Evolutionary conservation across 2,329 filamentous ascomycete genomes (phyloP), one percentile per base, ranked within the genome.

Genomic region (Venturia nashicola): DNA sequence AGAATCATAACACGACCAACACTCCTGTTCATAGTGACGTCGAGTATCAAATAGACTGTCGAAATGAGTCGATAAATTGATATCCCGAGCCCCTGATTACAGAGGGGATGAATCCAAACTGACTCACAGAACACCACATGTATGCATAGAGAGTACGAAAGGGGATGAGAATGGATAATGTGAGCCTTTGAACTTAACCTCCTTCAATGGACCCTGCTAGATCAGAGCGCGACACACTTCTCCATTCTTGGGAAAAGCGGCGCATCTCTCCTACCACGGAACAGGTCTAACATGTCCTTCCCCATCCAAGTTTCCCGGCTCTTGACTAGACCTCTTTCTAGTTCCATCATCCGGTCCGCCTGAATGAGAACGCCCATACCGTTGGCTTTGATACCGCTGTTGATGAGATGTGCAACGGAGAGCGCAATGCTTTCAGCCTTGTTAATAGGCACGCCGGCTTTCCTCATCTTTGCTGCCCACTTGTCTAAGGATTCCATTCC

Each of bases 261-360:
- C 39, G 72, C 70, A 18, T 68, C 68, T 59, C 79, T 72, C 2
- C 79, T 79, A 27, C 78, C 76, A 46, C 77, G 69, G 65, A 81
- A 81, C 68, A 79, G 67, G 12, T 75, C 74, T 71, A 81, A 69
- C 78, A 80, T 80, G 68, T 81, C 79, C 66, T 74, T 76, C 0
- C 78, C 74, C 78, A 81, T 80, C 79, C 79, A 81, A 59, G 68
- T 67, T 65, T 73, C 73, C 65, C 79, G 74, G 23, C 70, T 72
- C 69, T 73, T 79, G 34, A 78, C 79, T 61, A 81, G 70, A 0
- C 78, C 78, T 27, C 71, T 70, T 66, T 81, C 79, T 27, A 80
- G 64, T 70, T 81, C 79, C 57, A 71, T 70, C 65, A 75, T 73
- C 63, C 68, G 70, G 46, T 77, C 76, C 1, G 70, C 76, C 66